Evolutionary conservation across 2,329 filamentous ascomycete species (phyloP).

Genomic region (Scleromitrula shiraiana): DNA sequence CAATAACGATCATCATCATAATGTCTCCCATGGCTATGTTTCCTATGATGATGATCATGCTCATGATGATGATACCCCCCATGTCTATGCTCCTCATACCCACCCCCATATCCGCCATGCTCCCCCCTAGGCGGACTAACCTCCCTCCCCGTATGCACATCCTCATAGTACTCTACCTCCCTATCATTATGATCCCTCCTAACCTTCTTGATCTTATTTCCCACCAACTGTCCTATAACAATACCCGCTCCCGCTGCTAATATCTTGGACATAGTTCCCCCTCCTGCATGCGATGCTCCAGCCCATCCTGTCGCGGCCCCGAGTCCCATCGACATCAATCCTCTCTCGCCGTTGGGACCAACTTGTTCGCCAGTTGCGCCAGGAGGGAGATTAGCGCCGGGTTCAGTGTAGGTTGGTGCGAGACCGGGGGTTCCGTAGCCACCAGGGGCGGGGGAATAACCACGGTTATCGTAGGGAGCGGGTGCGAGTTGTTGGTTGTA

Average conservation of each 20-base stretch:
- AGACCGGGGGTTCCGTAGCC: background rate
- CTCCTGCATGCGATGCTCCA: background rate
- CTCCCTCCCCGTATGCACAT: background rate
- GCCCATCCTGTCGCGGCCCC: slow-evolving; percentile 3
- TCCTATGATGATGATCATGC: background rate
- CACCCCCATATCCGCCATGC: background rate
- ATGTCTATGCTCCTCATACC: slow-evolving; percentile 2
- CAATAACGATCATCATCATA: too few species aligned
- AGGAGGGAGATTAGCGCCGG: background rate
- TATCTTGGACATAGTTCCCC: background rate
- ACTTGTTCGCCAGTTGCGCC: slow-evolving; percentile 1
- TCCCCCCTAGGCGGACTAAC: background rate
- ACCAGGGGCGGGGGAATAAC: background rate
- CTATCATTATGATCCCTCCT: slow-evolving; percentile 2
- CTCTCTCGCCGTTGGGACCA: slow-evolving; percentile 3
- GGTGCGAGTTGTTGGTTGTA: background rate
- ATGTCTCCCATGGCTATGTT: too few species aligned
- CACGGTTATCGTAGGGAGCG: background rate
- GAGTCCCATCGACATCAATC: slow-evolving; percentile 4
- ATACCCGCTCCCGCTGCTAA: background rate
- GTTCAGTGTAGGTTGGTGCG: slow-evolving; percentile 2
- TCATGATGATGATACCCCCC: background rate
- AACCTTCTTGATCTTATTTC: slow-evolving; percentile 4
- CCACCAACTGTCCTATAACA: background rate
- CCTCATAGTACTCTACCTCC: slow-evolving; percentile 3